Percentiles rank a stretch among this genome's conserved stretches.
Conservation (phyloP, 164 flowering plant species). For the Echeveria elegans region DNA sequence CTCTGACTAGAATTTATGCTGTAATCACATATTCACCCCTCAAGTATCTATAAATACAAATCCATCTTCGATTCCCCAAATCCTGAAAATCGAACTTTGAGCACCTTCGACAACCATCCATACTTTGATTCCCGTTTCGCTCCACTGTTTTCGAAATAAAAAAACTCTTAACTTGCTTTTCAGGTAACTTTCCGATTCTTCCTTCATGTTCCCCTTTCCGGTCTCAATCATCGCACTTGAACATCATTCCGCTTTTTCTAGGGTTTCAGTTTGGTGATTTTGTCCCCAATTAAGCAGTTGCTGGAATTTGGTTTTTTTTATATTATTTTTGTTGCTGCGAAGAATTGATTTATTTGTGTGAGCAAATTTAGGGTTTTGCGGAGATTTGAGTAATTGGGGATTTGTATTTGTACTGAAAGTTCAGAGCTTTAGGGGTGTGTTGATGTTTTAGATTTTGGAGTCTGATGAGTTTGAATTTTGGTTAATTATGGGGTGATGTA, state of each 20-base stretch:
- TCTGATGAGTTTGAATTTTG: not conserved
- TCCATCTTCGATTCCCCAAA: not conserved
- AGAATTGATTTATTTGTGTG: not conserved
- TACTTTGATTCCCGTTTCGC: not conserved
- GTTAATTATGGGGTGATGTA: not conserved
- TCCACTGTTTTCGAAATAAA: not conserved
- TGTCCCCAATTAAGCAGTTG: too few relatives aligned
- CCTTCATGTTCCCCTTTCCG: too few relatives aligned
- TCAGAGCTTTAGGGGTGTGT: too few relatives aligned
- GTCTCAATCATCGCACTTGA: not conserved
- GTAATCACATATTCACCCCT: not conserved
- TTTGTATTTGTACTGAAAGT: not conserved
- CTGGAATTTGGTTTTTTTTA: too few relatives aligned
- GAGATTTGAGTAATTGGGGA: not conserved
- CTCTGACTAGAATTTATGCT: too few relatives aligned
- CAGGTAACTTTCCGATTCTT: constrained; percentile 3
- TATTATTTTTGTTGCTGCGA: not conserved
- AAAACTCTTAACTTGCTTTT: not conserved
- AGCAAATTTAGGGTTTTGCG: not conserved
- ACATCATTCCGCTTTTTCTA: not conserved
- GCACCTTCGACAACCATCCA: not conserved
- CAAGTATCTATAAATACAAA: not conserved
- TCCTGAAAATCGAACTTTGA: not conserved
- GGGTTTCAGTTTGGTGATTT: not conserved
- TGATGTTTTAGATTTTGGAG: not conserved